These are phyloP conservation scores for Fomitiporia mediterranea DNA, from an alignment of 1,284 basidiomycete genomes.

Conservation along the genomic window DNA sequence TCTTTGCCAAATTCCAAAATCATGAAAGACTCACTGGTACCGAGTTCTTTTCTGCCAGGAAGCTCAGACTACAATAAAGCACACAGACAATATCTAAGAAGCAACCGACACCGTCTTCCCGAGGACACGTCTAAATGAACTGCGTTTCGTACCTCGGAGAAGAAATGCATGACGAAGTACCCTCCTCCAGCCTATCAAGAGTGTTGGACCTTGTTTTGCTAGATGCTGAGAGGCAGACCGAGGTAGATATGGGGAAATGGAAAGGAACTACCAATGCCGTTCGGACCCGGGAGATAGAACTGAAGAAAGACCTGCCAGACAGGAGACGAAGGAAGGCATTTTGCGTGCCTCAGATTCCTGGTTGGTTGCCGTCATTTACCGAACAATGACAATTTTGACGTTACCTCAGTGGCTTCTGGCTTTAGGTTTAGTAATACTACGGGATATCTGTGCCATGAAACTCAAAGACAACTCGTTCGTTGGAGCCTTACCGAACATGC, in stretches of 20 bases:
- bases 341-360: slow-evolving; percentile 49
- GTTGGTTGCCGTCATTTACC: slow-evolving; percentile 34
- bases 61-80: slow-evolving; percentile 51
- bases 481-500: slow-evolving; percentile 76
- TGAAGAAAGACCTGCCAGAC: slow-evolving; percentile 18
- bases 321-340: slow-evolving; percentile 38
- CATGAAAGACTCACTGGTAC: no score
- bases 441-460: slow-evolving; percentile 51
- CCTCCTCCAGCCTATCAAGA: slow-evolving; percentile 62
- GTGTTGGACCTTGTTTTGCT: slow-evolving; percentile 60
- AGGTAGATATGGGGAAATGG: slow-evolving; percentile 46
- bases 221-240: slow-evolving; percentile 36
- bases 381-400: slow-evolving; percentile 24
- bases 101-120: slow-evolving; percentile 46
- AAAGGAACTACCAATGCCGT: slow-evolving; percentile 38
- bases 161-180: slow-evolving; percentile 69
- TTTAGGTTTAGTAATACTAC: slow-evolving; percentile 77
- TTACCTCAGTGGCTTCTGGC: slow-evolving; percentile 8
- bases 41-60: not conserved
- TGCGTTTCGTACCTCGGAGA: slow-evolving; percentile 69
- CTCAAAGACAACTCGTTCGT: slow-evolving; percentile 64
- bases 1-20: no score
- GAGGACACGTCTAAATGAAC: slow-evolving; percentile 53
- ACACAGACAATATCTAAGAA: slow-evolving; percentile 49
- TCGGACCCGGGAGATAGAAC: slow-evolving; percentile 31